These are phyloP conservation scores for Picea mariana DNA, from an alignment of 83 land plant species.

Conservation along the genomic window DNA sequence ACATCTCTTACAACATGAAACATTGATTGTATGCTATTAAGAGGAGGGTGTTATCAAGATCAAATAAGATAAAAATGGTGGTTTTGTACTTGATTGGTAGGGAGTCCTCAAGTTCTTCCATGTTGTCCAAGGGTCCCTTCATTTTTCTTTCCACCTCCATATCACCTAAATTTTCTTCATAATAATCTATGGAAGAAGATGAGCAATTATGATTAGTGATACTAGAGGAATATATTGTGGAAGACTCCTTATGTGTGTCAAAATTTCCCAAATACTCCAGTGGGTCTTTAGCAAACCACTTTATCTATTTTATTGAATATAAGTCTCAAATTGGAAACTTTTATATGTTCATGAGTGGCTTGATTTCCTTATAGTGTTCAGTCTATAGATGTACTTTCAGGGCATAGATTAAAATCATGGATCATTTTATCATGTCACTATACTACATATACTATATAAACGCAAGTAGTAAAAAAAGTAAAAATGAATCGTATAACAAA, in stretches of 20 bases:
- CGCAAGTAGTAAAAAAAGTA: no score
- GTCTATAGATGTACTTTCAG: no score
- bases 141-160: slow-evolving; percentile 21
- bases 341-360: no score
- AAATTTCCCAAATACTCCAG: neutral
- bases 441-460: no score
- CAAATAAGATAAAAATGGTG: neutral
- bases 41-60: no score
- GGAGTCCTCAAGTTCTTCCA: slow-evolving; percentile 18
- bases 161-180: slow-evolving; percentile 12
- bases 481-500: no score
- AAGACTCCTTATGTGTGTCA: neutral
- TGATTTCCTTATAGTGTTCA: no score
- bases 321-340: no score
- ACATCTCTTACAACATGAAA: no score
- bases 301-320: no score
- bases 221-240: neutral
- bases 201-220: slow-evolving; percentile 4
- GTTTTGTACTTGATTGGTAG: slow-evolving; percentile 16
- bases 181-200: neutral
- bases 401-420: no score
- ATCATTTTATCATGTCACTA: no score
- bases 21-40: neutral
- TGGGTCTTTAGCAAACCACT: neutral
- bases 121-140: slow-evolving; percentile 16